These are phyloP conservation scores for Fusarium secorum DNA, from an alignment of 2,329 filamentous ascomycete genomes.

Conservation along the genomic window DNA sequence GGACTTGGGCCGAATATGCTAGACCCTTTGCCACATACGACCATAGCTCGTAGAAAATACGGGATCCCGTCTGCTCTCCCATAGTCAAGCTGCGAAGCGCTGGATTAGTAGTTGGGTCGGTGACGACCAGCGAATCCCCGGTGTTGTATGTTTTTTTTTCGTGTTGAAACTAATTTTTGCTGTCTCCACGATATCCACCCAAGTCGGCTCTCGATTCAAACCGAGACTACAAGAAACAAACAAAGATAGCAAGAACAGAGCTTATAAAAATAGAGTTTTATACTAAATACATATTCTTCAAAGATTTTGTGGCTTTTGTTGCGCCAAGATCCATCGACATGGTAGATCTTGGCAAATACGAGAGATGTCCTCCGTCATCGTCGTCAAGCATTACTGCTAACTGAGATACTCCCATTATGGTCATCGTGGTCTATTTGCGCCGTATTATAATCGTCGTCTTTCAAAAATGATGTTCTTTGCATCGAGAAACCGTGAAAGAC, in stretches of 20 bases:
- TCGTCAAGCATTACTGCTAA: not conserved
- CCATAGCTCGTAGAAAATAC: constrained; percentile 7
- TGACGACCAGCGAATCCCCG: constrained; percentile 9
- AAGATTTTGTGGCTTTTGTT: accelerated
- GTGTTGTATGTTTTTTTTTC: constrained; percentile 10
- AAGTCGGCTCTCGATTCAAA: not conserved
- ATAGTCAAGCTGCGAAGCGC: constrained; percentile 6
- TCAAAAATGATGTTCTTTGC: accelerated
- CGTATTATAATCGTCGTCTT: accelerated
- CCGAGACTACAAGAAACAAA: not conserved
- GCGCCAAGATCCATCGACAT: not conserved
- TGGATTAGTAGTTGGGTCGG: constrained; percentile 8
- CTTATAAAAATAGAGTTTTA: accelerated
- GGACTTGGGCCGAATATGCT: accelerated
- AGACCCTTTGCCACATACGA: not conserved
- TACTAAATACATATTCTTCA: accelerated
- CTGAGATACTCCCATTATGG: not conserved
- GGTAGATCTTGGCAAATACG: accelerated
- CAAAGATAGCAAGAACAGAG: accelerated
- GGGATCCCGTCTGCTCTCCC: constrained; percentile 9
- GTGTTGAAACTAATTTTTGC: not conserved
- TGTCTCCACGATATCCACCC: not conserved
- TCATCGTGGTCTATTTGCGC: accelerated
- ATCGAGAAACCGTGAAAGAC: accelerated
- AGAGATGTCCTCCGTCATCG: not conserved